Evolutionary conservation across 1,139 yeast genomes (phyloP), one percentile per base, ranked within the genome.

Genomic region (Zygoascus sp.): DNA sequence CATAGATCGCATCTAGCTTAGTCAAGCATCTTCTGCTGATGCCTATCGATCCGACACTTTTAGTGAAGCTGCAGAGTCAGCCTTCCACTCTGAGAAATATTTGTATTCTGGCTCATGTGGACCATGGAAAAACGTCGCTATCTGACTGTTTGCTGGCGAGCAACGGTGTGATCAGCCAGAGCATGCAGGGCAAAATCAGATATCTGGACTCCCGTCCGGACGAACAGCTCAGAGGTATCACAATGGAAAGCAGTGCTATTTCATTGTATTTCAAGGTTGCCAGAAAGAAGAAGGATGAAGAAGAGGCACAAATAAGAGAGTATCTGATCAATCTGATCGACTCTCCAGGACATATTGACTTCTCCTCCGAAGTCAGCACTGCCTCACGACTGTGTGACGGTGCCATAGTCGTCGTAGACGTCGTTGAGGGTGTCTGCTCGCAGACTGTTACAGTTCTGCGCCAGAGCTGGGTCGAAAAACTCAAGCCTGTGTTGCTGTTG

Each of bases 301-400:
- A 2, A 73, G 71, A 16, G 66, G 67, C 76, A 9, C 65, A 71
- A 0, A 76, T 83, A 28, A 79, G 76, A 36, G 96, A 92, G 60
- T 87, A 88, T 66, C 71, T 92, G 49, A 83, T 94, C 63, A 94
- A 94, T 60, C 75, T 94, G 59, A 90, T 94, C 48, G 99, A 94
- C 67, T 92, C 97, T 0, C 99, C 99, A 0, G 99, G 99, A 8
- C 99, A 94, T 62, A 89, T 94, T 55, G 99, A 94, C 66, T 94
- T 94, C 63, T 84, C 96, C 0, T 84, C 95, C 6, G 99, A 94
- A 62, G 98, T 94, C 0, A 86, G 96, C 13, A 86, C 96, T 0
- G 95, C 97, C 0, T 88, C 97, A 1, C 75, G 98, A 60, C 71
- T 94, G 43, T 94, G 97, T 68, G 99, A 94, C 63, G 97, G 97